These are phyloP conservation scores for Rhododendron simsii DNA, from an alignment of 148 eudicot species.

Conservation along the genomic window DNA sequence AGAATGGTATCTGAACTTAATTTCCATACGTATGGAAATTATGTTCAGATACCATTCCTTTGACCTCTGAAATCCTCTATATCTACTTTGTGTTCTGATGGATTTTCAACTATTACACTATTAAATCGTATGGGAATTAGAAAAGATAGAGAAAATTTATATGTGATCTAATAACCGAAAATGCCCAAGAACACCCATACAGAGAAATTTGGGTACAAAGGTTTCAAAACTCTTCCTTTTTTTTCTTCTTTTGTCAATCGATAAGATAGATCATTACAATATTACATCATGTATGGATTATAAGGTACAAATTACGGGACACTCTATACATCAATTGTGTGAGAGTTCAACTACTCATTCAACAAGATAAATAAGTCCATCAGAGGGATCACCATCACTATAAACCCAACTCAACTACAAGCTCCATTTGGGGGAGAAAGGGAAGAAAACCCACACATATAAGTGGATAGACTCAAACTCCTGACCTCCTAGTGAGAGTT, in stretches of 20 bases:
- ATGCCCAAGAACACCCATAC: background rate
- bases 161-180: background rate
- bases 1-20: background rate
- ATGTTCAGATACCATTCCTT: background rate
- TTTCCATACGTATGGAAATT: background rate
- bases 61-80: background rate
- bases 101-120: background rate
- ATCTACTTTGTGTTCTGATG: background rate
- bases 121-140: background rate
- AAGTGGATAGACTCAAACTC: background rate
- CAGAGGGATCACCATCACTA: background rate
- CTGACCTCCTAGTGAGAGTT: background rate
- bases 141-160: background rate
- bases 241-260: background rate
- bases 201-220: background rate
- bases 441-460: too few species aligned
- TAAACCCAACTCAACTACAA: background rate
- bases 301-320: background rate
- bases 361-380: background rate
- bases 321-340: too few species aligned
- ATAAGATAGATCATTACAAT: too few species aligned
- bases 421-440: background rate
- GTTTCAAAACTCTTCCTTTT: background rate
- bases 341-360: background rate
- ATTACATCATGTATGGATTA: background rate